Base-by-base conservation (phyloP, 805 yeast genomes). In the Teunomyces barrocoloradensis region DNA sequence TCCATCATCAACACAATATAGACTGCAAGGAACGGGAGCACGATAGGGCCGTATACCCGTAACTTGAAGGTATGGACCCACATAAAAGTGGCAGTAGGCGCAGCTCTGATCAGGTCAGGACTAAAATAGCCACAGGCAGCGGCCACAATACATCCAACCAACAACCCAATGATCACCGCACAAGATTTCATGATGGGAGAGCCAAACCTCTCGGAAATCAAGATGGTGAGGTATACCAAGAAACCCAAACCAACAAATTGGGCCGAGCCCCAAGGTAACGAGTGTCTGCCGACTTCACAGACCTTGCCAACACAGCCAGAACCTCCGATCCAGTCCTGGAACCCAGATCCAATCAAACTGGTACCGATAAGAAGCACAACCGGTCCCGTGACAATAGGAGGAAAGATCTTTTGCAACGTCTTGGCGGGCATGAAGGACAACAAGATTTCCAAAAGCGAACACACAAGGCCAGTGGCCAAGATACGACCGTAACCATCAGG, bases 101-200 rank as follows among this genome's bases (percentile, higher is more conserved):
- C 95, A 28, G 68, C 69, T 45, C 79, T 78, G 54, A 90, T 85
- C 13, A 69, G 59, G 3, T 73, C 58, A 44, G 73, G 68, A 52
- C 78, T 77, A 62, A 89, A 90, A 71, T 90, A 90, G 25, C 91
- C 91, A 64, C 87, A 79, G 6, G 92, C 96, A 50, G 95, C 96
- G 32, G 94, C 96, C 42, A 90, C 94, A 51, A 90, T 87, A 73
- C 96, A 89, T 28, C 97, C 96, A 32, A 88, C 82, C 23, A 91
- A 69, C 49, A 90, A 73, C 32, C 97, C 97, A 34, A 84, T 69
- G 56, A 90, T 87, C 44, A 90, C 96, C 1, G 97, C 94, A 77
- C 96, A 89, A 1, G 96, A 87, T 62, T 87, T 89, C 94, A 90
- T 87, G 59, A 90, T 86, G 46, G 97, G 97, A 17, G 97, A 82